Base-by-base conservation (phyloP, 2,329 filamentous ascomycete species). In the Trichocomaceae sp. region DNA sequence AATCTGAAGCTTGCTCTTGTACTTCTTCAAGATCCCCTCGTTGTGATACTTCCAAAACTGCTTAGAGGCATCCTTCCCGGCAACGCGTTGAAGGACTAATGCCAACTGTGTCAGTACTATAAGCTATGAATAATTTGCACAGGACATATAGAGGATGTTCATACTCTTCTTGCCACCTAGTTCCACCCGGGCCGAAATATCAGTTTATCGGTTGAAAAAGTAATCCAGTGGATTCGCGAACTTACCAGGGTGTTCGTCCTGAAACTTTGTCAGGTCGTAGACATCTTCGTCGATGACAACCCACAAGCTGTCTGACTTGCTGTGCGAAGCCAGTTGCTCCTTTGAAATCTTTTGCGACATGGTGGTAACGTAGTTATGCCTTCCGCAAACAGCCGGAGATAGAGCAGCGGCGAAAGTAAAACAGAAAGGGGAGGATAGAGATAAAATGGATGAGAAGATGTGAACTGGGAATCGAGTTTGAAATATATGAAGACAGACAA, bases 261-360 rank as follows among this genome's bases (percentile, higher is more conserved):
- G 86, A 71, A 92, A 92, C 67, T 85, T 90, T 64, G 90, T 95
- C 65, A 97, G 71, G 69, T 99, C 92, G 73, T 96, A 97, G 62
- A 97, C 92, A 73, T 97, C 92, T 65, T 91, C 87, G 63, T 97
- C 92, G 62, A 97, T 84, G 61, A 95, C 83, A 67, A 97, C 88
- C 83, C 85, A 97, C 58, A 96, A 79, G 69, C 85, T 86, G 67
- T 90, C 84, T 46, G 85, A 74, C 77, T 92, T 96, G 80, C 90
- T 96, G 75, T 97, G 91, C 75, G 87, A 84, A 69, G 91, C 85
- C 60, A 99, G 92, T 70, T 96, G 91, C 77, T 82, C 82, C 61
- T 84, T 80, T 53, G 85, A 87, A 72, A 96, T 96, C 29, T 83
- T 86, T 76, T 93, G 88, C 50, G 91, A 87, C 93, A 99, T 99